Evolutionary conservation across 1,284 basidiomycete genomes (phyloP), one percentile per base, ranked within the genome.

Genomic region (Papiliotrema fonsecae): DNA sequence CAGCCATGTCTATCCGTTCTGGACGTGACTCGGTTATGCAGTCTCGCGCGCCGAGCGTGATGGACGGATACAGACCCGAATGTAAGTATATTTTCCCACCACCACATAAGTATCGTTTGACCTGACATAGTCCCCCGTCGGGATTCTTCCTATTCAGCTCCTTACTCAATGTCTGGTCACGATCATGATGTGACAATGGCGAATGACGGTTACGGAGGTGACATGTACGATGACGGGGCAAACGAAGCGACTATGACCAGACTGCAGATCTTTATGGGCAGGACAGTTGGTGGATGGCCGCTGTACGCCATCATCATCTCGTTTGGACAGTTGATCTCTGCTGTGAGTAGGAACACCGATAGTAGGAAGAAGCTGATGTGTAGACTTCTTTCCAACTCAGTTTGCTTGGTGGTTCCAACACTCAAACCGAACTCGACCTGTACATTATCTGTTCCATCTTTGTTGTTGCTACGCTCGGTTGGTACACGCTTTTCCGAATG

Each of bases 351-450:
- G 3, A 18, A 25, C 13, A 16, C 25, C 4, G 40, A 9, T 22
- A 6, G 14, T 35, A 19, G 14, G 24, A 32, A 1, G n/a, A 6
- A 4, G 26, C 47, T 50, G 49, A 52, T 44, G 19, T 36, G 5
- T 49, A 71, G 32, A 91, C 89, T n/a, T 92, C 89, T 67, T 94
- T 93, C 82, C 90, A 94, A 75, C 86, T 93, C 61, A 91, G 88
- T 21, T 76, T 93, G 25, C 78, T 93, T 31, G 85, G 87, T 22
- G 90, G 90, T 47, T 82, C 84, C 62, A 90, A 88, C 62, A 88
- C 83, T 73, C 83, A 89, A 66, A 81, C 83, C 51, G 78, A 86
- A 60, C 59, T 87, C 28, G 86, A 91, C 65, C 79, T 92, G n/a
- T 94, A 93, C 67, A 87, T 93, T 46, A 82, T 94, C 24, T 87